phyloP scores from a whole-genome alignment of 1,139 yeast genomes.

The Wickerhamiella infanticola region DNA sequence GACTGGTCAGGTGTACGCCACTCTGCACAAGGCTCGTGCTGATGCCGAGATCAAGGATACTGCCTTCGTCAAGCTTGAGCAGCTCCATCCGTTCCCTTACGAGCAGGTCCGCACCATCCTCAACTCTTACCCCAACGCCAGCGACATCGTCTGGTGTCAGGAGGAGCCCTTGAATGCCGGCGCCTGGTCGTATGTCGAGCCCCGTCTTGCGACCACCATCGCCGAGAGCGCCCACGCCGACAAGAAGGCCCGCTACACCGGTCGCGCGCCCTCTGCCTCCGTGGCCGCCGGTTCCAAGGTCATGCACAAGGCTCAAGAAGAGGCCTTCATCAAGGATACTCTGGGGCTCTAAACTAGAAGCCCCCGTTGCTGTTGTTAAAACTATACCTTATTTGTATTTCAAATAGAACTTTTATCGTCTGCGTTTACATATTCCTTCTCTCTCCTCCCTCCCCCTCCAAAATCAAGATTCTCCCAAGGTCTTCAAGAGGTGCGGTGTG shows the following conservation, averaged over 20 bases:
- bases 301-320: slow-evolving; percentile 80
- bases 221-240: slow-evolving; percentile 58
- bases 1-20: slow-evolving; percentile 90
- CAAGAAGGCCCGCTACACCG: slow-evolving; percentile 63
- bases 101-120: slow-evolving; percentile 80
- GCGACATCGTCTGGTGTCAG: slow-evolving; percentile 93
- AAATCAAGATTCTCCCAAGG: too few relatives aligned
- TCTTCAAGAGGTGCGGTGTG: neutral
- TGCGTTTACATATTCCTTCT: too few relatives aligned
- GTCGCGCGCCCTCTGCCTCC: slow-evolving; percentile 95
- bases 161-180: slow-evolving; percentile 99
- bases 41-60: slow-evolving; percentile 60
- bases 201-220: slow-evolving; percentile 66
- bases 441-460: too few relatives aligned
- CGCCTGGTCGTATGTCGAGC: slow-evolving; percentile 61
- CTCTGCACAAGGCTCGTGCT: slow-evolving; percentile 79
- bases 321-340: slow-evolving; percentile 66
- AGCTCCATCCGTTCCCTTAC: slow-evolving; percentile 97
- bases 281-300: slow-evolving; percentile 96
- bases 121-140: slow-evolving; percentile 62
- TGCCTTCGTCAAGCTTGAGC: slow-evolving; percentile 83
- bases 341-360: slow-evolving; percentile 22
- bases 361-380: neutral
- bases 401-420: too few relatives aligned
- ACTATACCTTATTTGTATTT: neutral